Base-by-base conservation (phyloP, 495 filamentous ascomycete genomes). In the Astrothelium subdiscretum region DNA sequence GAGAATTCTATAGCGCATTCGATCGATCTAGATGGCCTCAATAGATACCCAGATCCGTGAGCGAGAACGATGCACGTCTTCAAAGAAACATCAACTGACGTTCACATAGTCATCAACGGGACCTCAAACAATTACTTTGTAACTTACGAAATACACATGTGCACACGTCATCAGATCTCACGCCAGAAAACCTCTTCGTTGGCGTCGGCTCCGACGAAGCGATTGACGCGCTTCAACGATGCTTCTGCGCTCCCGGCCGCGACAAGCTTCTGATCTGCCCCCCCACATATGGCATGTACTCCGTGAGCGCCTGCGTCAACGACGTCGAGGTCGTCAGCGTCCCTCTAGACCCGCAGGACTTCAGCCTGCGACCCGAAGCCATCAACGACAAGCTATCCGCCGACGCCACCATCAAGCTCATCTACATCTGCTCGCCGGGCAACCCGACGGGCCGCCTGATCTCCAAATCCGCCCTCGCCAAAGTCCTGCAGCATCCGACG, bases 231-330 rank as follows among this genome's bases (percentile, higher is more conserved):
- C 81, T 98, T 15, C 80, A 97, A 35, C 85, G 94, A 58, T 90
- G 87, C 74, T 98, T 98, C 79, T 97, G 94, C 74, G 75, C 81
- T 2, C 94, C 94, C 1, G 89, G 90, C 26, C 79, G 78, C 59
- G 95, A 97, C 74, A 89, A 87, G 66, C 92, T 97, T 72, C 82
- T 98, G 13, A 91, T 89, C 29, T 97, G 91, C 70, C 94, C 94
- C 24, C 94, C 95, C 0, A 98, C 94, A 0, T 98, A 98, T 75
- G 94, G 94, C 69, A 98, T 98, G 94, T 97, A 98, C 76, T 80
- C 83, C 26, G 94, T 97, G 20, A 94, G 89, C 57, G 94, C 95
- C 0, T 85, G 92, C 68, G 85, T 95, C 63, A 98, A 98, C 76
- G 95, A 97, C 68, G 75, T 98, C 27, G 81, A 81, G 18, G 80